Evolutionary conservation across 106 monocot genomes (phyloP).

Genomic region (Dendrobium chrysotoxum): DNA sequence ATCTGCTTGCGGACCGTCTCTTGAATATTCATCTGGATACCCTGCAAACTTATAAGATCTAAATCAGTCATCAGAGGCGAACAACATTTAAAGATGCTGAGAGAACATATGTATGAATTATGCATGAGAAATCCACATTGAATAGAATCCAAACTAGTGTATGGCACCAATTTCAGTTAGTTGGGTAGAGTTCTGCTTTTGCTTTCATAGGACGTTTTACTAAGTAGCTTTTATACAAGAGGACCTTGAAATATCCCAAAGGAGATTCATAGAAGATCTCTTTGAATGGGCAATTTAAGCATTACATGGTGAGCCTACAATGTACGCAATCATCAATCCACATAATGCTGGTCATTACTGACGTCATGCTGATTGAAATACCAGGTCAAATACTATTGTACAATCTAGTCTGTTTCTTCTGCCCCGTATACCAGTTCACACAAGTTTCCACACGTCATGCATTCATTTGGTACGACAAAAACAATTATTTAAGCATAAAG

Average conservation of each 20-base stretch:
- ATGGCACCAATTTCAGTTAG: neutral
- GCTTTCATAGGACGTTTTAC: neutral
- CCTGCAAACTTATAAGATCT: slow-evolving; percentile 33
- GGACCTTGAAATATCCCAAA: neutral
- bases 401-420: neutral
- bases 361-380: neutral
- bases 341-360: neutral
- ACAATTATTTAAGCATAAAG: neutral
- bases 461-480: neutral
- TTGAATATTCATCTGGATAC: slow-evolving; percentile 94
- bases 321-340: neutral
- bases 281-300: neutral
- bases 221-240: neutral
- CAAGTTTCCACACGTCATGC: neutral
- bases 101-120: neutral
- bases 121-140: neutral
- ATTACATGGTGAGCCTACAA: neutral
- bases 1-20: slow-evolving; percentile 91
- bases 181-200: neutral
- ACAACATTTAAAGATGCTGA: neutral
- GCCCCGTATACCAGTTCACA: neutral
- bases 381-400: neutral
- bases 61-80: neutral
- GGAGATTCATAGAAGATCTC: neutral
- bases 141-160: neutral